phyloP scores from a whole-genome alignment of 257 asterid species.

The Jacaranda copaia region DNA sequence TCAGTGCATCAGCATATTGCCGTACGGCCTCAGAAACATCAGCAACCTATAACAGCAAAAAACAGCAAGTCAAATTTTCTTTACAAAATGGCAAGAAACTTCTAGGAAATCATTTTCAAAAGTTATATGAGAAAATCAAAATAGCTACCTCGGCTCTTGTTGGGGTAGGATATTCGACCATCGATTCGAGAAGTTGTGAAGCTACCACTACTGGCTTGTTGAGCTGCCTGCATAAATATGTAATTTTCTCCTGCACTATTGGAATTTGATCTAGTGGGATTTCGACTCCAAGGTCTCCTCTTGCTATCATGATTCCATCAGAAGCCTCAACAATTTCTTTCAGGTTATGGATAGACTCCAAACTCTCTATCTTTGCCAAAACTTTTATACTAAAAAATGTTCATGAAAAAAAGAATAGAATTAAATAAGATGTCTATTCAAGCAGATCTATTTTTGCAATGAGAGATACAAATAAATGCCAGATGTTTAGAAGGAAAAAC shows the following conservation, averaged over 20 bases:
- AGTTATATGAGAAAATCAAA: background rate
- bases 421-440: no score
- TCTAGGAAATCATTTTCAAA: background rate
- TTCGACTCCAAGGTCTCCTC: slow-evolving; percentile 96
- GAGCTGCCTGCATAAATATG: slow-evolving; percentile 67
- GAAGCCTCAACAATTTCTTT: slow-evolving; percentile 76
- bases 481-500: no score
- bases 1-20: slow-evolving; percentile 85
- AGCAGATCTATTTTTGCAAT: background rate
- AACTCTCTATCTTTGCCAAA: slow-evolving; percentile 82
- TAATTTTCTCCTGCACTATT: slow-evolving; percentile 68
- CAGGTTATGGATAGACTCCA: slow-evolving; percentile 70
- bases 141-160: slow-evolving; percentile 82
- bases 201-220: slow-evolving; percentile 89
- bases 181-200: slow-evolving; percentile 89
- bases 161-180: slow-evolving; percentile 89
- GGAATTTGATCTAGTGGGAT: slow-evolving; percentile 89
- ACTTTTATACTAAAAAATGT: slow-evolving; percentile 44
- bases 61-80: background rate
- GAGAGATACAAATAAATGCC: background rate
- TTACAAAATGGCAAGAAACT: background rate
- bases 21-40: slow-evolving; percentile 91
- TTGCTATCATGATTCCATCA: slow-evolving; percentile 91
- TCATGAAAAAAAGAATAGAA: no score
- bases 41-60: slow-evolving; percentile 63